Evolutionary conservation across 768 basidiomycete genomes (phyloP).

Genomic region (Lentinula boryana): DNA sequence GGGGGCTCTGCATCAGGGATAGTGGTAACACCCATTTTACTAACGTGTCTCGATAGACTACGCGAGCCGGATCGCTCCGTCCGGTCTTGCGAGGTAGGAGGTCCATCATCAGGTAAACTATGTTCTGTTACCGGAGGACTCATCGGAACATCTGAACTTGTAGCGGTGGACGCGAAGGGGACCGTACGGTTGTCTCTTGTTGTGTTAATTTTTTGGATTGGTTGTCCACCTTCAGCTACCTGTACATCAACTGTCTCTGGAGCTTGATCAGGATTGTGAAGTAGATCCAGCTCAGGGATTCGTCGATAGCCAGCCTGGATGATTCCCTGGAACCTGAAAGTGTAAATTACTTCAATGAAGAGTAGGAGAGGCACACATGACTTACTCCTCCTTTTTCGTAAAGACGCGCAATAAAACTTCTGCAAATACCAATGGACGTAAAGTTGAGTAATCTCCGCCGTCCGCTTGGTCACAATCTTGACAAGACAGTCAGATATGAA

Average conservation of each 20-base stretch:
- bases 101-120: neutral
- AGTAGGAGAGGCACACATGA: neutral
- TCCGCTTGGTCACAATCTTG: slow-evolving; percentile 39
- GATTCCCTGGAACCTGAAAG: slow-evolving; percentile 43
- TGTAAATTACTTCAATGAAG: neutral
- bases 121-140: neutral
- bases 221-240: neutral
- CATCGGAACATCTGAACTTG: neutral
- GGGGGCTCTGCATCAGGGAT: neutral
- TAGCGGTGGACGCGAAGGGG: neutral
- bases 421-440: slow-evolving; percentile 61
- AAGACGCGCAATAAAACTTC: slow-evolving; percentile 69
- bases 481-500: neutral
- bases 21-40: neutral
- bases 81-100: neutral
- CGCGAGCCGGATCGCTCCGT: neutral
- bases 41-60: neutral
- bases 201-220: neutral
- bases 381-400: slow-evolving; percentile 50
- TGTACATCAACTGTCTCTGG: neutral
- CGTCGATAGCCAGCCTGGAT: slow-evolving; percentile 64
- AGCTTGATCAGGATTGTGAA: neutral
- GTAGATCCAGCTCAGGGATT: neutral
- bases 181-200: neutral
- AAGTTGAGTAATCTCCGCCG: slow-evolving; percentile 54